Percentiles rank a stretch among this genome's conserved stretches.
phyloP scores from a whole-genome alignment of 1,139 yeast genomes.

The Geotrichum histeridarum region DNA sequence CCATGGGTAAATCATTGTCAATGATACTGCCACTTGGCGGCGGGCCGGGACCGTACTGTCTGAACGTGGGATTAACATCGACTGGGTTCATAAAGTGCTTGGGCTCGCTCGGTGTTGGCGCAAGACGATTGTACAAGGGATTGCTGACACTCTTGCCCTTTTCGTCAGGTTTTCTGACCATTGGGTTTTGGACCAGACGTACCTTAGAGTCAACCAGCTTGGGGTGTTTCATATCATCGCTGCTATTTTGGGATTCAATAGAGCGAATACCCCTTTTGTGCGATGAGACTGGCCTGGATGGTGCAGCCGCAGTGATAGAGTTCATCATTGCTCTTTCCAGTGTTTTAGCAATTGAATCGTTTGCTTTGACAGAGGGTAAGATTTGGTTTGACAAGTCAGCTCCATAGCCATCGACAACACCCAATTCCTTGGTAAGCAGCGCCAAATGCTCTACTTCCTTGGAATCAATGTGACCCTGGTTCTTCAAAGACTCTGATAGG shows the following conservation, averaged over 20 bases:
- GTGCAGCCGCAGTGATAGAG: neutral
- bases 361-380: constrained; percentile 4
- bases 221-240: constrained; percentile 2
- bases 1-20: neutral
- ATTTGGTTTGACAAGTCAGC: constrained; percentile 10
- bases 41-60: neutral
- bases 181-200: neutral
- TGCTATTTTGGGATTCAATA: constrained; percentile 6
- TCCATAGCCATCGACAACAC: constrained; percentile 12
- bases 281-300: neutral
- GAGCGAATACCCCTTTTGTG: constrained; percentile 14
- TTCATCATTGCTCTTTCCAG: neutral
- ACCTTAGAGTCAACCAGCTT: neutral
- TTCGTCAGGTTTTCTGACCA: neutral
- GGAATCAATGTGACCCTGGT: neutral
- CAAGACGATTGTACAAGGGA: neutral
- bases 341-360: neutral
- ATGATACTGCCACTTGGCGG: neutral
- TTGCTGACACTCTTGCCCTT: neutral
- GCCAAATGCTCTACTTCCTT: constrained; percentile 9
- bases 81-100: neutral
- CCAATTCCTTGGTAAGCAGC: constrained; percentile 8
- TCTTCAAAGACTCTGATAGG: neutral
- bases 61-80: neutral
- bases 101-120: neutral